Percentiles rank a stretch among this genome's conserved stretches.
Evolutionary conservation across 2,329 filamentous ascomycete species (phyloP).

Genomic region (Fusarium armeniacum): DNA sequence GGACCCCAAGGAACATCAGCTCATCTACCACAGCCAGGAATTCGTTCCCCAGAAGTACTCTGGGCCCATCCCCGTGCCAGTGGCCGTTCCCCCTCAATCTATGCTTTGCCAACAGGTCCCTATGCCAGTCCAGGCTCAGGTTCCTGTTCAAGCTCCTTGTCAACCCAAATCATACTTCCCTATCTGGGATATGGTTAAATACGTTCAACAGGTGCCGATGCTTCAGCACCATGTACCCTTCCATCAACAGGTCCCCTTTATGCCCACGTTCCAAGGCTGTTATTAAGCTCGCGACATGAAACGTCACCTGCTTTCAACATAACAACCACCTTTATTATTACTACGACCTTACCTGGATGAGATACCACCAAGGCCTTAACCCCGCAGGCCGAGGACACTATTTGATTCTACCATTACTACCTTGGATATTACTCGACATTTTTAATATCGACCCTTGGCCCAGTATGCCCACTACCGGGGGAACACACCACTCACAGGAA

Average conservation of each 20-base stretch:
- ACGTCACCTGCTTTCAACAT: slow-evolving; percentile 16
- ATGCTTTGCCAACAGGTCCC: slow-evolving; percentile 53
- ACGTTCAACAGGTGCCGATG: slow-evolving; percentile 64
- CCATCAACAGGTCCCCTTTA: slow-evolving; percentile 66
- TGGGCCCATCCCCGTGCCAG: slow-evolving; percentile 53
- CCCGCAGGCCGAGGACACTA: slow-evolving; percentile 25
- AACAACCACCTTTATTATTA: slow-evolving; percentile 11
- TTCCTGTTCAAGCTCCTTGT: slow-evolving; percentile 57
- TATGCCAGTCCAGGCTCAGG: slow-evolving; percentile 53
- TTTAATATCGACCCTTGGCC: slow-evolving; percentile 44
- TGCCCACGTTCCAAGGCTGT: slow-evolving; percentile 67
- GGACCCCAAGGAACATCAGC: slow-evolving; percentile 57
- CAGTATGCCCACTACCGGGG: slow-evolving; percentile 14
- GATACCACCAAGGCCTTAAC: slow-evolving; percentile 29
- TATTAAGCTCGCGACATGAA: slow-evolving; percentile 52
- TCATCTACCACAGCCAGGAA: slow-evolving; percentile 61
- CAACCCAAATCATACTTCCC: slow-evolving; percentile 64
- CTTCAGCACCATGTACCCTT: slow-evolving; percentile 66
- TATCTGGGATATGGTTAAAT: slow-evolving; percentile 67
- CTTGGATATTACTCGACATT: slow-evolving; percentile 42
- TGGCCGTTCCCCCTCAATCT: slow-evolving; percentile 47
- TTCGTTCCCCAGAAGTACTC: slow-evolving; percentile 63
- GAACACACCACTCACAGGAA: slow-evolving; percentile 26
- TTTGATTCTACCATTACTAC: slow-evolving; percentile 39
- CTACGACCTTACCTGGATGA: slow-evolving; percentile 43